phyloP scores from a whole-genome alignment of 164 flowering plant genomes.

The Stephania cephalantha region DNA sequence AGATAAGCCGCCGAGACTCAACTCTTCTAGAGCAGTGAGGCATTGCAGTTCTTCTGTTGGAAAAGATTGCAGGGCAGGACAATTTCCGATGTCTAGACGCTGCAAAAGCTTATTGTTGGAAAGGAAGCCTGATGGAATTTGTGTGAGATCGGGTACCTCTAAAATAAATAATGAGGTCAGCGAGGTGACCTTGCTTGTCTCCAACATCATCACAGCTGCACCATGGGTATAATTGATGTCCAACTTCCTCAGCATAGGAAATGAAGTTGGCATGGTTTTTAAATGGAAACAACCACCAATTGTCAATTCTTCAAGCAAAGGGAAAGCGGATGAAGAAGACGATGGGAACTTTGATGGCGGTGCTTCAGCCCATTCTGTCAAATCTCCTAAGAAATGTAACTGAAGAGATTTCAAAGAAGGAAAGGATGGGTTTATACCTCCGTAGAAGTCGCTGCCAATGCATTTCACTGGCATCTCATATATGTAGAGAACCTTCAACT shows the following conservation, averaged over 20 bases:
- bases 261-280: not conserved
- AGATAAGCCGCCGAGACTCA: not conserved
- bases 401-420: too few species aligned
- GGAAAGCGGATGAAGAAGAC: not conserved
- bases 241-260: not conserved
- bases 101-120: not conserved
- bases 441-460: not conserved
- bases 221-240: not conserved
- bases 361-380: not conserved
- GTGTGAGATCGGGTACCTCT: not conserved
- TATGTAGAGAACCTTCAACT: not conserved
- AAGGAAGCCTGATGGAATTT: not conserved
- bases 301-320: not conserved
- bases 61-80: not conserved
- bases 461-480: not conserved
- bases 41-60: not conserved
- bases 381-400: not conserved
- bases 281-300: not conserved
- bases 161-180: not conserved
- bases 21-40: not conserved
- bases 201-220: not conserved
- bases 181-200: not conserved
- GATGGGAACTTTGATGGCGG: not conserved
- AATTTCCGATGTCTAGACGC: not conserved
- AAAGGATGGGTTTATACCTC: not conserved